Base-by-base conservation (phyloP, 2,329 filamentous ascomycete species). In the Emmonsiellopsis sp. region DNA sequence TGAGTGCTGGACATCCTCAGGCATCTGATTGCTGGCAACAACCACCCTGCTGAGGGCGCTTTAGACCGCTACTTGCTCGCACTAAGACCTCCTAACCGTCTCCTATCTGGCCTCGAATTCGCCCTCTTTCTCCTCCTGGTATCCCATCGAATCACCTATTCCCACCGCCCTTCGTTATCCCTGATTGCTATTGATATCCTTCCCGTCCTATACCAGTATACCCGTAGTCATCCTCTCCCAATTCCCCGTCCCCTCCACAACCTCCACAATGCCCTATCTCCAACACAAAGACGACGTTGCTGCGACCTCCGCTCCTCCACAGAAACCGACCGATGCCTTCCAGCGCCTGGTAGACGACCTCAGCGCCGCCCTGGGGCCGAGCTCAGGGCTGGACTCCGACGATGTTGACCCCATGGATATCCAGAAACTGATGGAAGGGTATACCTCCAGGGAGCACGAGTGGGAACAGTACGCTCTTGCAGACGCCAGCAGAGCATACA, bases 321-420 rank as follows among this genome's bases (percentile, higher is more conserved):
- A 32, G 46, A 56, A 17, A 55, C 62, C 55, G 27, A 51, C 42
- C 17, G 61, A 66, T 56, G 60, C 63, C 10, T 93, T 94, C 66
- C 80, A 90, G 39, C 69, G 75, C 51, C 82, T 95, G 45, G 86
- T 94, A 53, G 65, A 79, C 55, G 81, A 82, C n/a, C 80, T 95
- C 61, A 90, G 85, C 63, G 74, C 79, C 53, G 82, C 82, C 27
- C 79, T 96, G 5, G 90, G 89, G 2, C 86, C 88, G 3, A 87
- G 83, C 54, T 93, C 87, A 10, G 90, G 90, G 2, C 78, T 95
- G 61, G 84, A 87, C 56, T 93, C 87, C 36, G 85, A 84, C 43
- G 88, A 93, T 66, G 83, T 95, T 60, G 82, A 95, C 61, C 82
- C 89, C 53, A 74, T 80, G 52, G 78, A 87, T 61, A 77, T 96